A percentile compares a stretch with the other conserved stretches of the same genome.
These are phyloP conservation scores for Populus alba DNA, from an alignment of 345 rosid species.

Conservation along the genomic window DNA sequence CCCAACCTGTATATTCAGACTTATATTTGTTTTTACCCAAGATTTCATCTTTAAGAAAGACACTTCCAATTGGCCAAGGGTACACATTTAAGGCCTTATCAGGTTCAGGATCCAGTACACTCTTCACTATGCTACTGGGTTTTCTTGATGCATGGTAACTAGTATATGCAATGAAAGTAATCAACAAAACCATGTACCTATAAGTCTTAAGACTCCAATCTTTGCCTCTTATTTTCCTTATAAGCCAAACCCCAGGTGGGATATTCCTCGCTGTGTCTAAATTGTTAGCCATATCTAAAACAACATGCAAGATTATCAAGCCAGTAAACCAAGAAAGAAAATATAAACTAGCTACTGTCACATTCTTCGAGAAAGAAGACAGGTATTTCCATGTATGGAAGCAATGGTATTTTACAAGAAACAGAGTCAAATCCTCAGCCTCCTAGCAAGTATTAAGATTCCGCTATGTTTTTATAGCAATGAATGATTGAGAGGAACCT, in stretches of 20 bases:
- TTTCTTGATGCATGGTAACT: slow-evolving; percentile 93
- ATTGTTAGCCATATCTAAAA: slow-evolving; percentile 34
- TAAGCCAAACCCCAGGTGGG: slow-evolving; percentile 70
- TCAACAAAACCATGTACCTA: slow-evolving; percentile 57
- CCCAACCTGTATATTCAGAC: slow-evolving; percentile 53
- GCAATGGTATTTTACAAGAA: neutral
- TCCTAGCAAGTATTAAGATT: neutral
- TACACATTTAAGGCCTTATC: neutral
- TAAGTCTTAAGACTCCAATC: slow-evolving; percentile 68
- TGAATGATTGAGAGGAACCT: neutral
- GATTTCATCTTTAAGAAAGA: slow-evolving; percentile 45
- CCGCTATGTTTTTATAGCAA: neutral
- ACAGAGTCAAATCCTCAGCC: neutral
- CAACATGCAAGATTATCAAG: neutral
- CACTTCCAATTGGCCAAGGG: slow-evolving; percentile 71
- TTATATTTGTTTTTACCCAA: neutral
- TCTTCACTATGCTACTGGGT: slow-evolving; percentile 90
- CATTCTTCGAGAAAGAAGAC: neutral
- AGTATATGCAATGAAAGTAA: slow-evolving; percentile 85
- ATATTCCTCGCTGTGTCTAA: slow-evolving; percentile 35
- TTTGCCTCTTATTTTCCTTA: slow-evolving; percentile 54
- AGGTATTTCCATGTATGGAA: neutral
- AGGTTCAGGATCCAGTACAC: slow-evolving; percentile 70
- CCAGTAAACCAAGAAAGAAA: neutral
- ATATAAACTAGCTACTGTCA: neutral